Evolutionary conservation across 495 filamentous ascomycete genomes (phyloP), one percentile per base, ranked within the genome.

Genomic region (Aspergillus nanangensis): DNA sequence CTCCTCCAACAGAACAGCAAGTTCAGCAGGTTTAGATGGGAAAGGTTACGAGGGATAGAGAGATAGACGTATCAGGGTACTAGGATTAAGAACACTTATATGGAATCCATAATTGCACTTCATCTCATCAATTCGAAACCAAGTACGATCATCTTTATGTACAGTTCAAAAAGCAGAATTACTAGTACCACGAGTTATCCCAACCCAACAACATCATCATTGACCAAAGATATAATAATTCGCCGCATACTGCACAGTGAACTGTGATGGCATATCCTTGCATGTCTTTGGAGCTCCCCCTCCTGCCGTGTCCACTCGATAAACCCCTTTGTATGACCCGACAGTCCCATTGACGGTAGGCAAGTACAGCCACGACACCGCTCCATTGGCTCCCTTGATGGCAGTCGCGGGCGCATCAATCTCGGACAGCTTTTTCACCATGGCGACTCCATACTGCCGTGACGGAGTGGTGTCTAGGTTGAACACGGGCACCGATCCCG

Each of bases 251-350:
- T 89, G 71, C 25, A 94, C 78, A 39, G 79, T 62, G 51, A 98
- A 91, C 4, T 56, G 41, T 22, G 67, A 63, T 1, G 72, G 62
- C 74, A 79, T 71, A 1, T 83, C 85, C 29, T 78, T 57, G 62
- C 93, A 98, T 1, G 80, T 90, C 27, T 75, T 67, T 0, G 93
- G 90, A 1, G 88, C 58, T n/a, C 70, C 74, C 14, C 93, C 93
- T 8, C 89, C 89, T 2, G 82, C 89, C 1, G 93, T 98, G 56
- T 89, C 74, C 13, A 96, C 68, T n/a, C 93, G 76, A 58, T 93
- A 96, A 7, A 92, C 82, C 56, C 88, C 77, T 65, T 83, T 80
- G 50, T 86, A 80, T 13, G 70, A 60, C 1, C 77, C 79, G 0
- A 79, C 82, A 10, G 81, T 77, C 23, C 77, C 79, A 21, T 56